A percentile compares a stretch with the other conserved stretches of the same genome.
Conservation (phyloP, 352 stramenopile genomes). For the Phytophthora fragariaefolia region DNA sequence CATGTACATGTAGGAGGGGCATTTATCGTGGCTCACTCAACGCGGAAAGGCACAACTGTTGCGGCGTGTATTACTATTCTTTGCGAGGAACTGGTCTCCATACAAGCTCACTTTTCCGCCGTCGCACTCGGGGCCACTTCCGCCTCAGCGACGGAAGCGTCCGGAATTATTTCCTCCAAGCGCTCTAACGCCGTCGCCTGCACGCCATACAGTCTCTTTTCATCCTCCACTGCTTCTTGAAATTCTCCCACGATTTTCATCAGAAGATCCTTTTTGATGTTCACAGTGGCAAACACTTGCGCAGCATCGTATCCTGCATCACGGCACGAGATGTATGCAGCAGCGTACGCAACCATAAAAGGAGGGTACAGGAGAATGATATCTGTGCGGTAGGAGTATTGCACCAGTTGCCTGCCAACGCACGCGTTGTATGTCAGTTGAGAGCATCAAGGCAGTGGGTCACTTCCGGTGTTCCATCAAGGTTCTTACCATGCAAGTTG, state of each 20-base stretch:
- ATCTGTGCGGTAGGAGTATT: constrained; percentile 90
- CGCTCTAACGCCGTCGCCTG: constrained; percentile 71
- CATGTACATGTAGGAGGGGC: too few species aligned
- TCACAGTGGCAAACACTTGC: constrained; percentile 79
- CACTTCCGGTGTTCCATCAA: background rate
- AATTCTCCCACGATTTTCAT: constrained; percentile 85
- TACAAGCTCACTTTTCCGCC: constrained; percentile 42
- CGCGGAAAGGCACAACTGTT: too few species aligned
- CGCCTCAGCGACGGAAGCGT: constrained; percentile 48
- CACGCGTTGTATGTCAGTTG: background rate
- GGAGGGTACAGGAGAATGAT: constrained; percentile 87
- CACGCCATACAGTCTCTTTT: constrained; percentile 72
- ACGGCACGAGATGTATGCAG: constrained; percentile 78
- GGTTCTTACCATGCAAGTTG: constrained; percentile 74
- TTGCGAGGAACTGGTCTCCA: too few species aligned
- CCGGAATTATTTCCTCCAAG: constrained; percentile 83
- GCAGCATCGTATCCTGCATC: constrained; percentile 80
- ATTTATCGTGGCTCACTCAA: too few species aligned
- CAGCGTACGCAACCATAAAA: constrained; percentile 90
- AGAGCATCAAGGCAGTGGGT: background rate
- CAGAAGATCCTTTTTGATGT: constrained; percentile 84
- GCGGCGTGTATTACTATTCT: too few species aligned
- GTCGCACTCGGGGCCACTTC: constrained; percentile 22
- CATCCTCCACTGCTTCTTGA: constrained; percentile 75
- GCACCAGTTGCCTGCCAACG: constrained; percentile 73